phyloP scores from a whole-genome alignment of 164 flowering plant species.

The Magnolia kwangsiensis region DNA sequence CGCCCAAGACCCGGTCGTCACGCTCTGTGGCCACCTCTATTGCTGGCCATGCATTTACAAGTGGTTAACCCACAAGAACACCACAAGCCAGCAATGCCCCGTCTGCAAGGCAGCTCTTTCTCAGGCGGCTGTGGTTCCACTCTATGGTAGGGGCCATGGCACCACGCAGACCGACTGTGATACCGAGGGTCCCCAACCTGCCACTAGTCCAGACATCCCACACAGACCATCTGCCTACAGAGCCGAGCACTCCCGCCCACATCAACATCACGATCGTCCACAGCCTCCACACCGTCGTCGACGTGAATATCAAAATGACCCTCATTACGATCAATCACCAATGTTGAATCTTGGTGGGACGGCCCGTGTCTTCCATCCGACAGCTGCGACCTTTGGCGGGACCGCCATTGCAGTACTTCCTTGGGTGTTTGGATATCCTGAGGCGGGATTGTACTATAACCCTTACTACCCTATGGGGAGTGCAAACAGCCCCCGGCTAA shows the following conservation, averaged over 20 bases:
- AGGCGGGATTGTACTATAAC: conserved; percentile 27
- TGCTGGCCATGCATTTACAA: conserved; percentile 90
- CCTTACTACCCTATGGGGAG: conserved; percentile 24
- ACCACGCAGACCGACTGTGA: background rate
- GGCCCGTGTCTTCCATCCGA: background rate
- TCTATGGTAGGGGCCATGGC: conserved; percentile 51
- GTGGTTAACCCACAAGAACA: conserved; percentile 52
- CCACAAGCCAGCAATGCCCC: conserved; percentile 50
- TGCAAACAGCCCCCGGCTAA: conserved; percentile 24
- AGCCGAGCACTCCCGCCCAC: conserved; percentile 16
- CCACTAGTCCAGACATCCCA: conserved; percentile 9
- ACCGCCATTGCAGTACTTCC: conserved; percentile 36
- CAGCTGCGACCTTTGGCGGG: conserved; percentile 43
- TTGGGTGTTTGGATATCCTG: conserved; percentile 47
- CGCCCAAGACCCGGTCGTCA: conserved; percentile 71
- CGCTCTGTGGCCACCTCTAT: conserved; percentile 79
- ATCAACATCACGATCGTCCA: conserved; percentile 15
- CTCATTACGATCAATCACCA: background rate
- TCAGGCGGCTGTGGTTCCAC: conserved; percentile 48
- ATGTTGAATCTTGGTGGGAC: background rate
- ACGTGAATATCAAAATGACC: conserved; percentile 1
- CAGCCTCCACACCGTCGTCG: background rate
- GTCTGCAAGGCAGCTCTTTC: conserved; percentile 64
- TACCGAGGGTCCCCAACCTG: conserved; percentile 47
- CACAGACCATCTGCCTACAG: conserved; percentile 6